These are phyloP conservation scores for Fomitopsis palustris DNA, from an alignment of 1,284 basidiomycete genomes.

Conservation along the genomic window DNA sequence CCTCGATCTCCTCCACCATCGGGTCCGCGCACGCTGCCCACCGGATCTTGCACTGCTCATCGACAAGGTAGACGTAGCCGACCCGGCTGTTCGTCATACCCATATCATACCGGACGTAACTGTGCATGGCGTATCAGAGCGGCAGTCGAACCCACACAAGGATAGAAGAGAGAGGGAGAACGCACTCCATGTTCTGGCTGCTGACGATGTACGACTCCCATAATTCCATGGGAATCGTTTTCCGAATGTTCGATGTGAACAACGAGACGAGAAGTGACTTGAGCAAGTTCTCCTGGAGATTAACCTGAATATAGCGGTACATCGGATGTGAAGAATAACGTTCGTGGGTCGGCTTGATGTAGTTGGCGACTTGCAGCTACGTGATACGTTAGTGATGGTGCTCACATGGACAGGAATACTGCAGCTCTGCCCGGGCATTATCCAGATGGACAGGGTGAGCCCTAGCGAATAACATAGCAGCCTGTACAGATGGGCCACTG, in stretches of 20 bases:
- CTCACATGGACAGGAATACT: too few species aligned
- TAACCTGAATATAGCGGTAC: conserved; percentile 87
- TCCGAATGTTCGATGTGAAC: conserved; percentile 74
- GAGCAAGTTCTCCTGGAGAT: conserved; percentile 86
- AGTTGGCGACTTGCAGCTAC: conserved; percentile 83
- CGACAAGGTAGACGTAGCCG: conserved; percentile 92
- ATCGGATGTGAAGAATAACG: conserved; percentile 59
- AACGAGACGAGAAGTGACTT: conserved; percentile 87
- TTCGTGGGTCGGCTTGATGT: conserved; percentile 61
- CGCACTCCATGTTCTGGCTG: conserved; percentile 74
- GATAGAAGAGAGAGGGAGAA: not conserved
- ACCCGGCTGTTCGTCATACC: conserved; percentile 90
- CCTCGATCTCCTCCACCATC: conserved; percentile 66
- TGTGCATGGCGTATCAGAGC: conserved; percentile 6
- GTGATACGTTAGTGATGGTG: too few species aligned
- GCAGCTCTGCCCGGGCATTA: too few species aligned
- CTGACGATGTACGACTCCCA: conserved; percentile 84
- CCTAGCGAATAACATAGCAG: too few species aligned
- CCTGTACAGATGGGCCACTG: too few species aligned
- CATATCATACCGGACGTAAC: conserved; percentile 77
- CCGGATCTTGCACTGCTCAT: conserved; percentile 79
- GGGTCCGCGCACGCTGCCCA: conserved; percentile 94
- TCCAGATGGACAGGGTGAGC: too few species aligned
- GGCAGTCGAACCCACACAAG: not conserved
- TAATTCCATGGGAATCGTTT: conserved; percentile 56